Evolutionary conservation across 2,329 filamentous ascomycete species (phyloP), one percentile per base, ranked within the genome.

Genomic region (Pezicula radicicola): DNA sequence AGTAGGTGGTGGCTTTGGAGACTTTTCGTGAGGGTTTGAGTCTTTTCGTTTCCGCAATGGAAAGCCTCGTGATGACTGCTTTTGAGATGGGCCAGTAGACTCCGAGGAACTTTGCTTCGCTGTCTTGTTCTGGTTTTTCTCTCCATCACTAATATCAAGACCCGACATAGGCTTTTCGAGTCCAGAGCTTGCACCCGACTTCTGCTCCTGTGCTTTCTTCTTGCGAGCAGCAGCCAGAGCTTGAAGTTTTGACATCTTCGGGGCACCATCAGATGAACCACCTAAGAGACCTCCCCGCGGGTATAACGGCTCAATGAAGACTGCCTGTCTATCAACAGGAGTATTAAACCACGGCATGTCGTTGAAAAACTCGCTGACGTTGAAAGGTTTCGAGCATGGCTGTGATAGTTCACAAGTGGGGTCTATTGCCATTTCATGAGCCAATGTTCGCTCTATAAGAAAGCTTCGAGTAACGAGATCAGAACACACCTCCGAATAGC

Each of bases 211-310:
- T 13, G 84, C 85, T 69, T 91, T 96, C 71, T 89, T 92, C 67
- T 91, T 92, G 27, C 91, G 81, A 49, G 89, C 88, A 33, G 91
- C 91, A 48, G 93, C 92, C 40, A 99, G 75, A 45, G 91, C 91
- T 62, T 96, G 93, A 43, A 99, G 76, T 64, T 99, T 99, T 5
- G 93, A 96, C 70, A 89, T 79, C 64, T 92, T 94, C 3, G 82
- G 78, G n/a, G 74, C 64, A 12, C 72, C 72, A 45, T 82, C 79
- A 2, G 83, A 79, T 8, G 84, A 81, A 33, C 94, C 95, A 28
- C 94, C 95, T 2, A 96, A 71, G 0, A 99, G 75, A 2, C 91
- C 87, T 16, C 85, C 81, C 45, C 73, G 75, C 49, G 80, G 84
- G 56, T 72, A 72, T 35, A 79, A 53, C 69, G 78, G 82, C 39